Evolutionary conservation across 73 alveolate species (phyloP).

Genomic region (Paramecium tetraurelia): DNA sequence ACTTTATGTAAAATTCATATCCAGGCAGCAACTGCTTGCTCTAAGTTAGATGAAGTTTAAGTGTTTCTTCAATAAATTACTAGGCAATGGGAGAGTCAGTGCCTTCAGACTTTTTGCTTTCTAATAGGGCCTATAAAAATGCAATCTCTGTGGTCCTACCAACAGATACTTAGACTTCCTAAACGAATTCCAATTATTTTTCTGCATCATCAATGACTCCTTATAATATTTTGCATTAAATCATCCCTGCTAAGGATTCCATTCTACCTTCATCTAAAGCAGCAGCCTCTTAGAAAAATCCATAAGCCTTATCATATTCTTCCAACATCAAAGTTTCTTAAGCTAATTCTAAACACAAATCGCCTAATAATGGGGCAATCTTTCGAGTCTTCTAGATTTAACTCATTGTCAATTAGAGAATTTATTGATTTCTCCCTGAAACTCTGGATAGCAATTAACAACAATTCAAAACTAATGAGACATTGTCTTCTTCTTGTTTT

Average conservation of each 20-base stretch:
- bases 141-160: slow-evolving; percentile 79
- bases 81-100: neutral
- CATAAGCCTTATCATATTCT: slow-evolving; percentile 83
- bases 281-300: slow-evolving; percentile 87
- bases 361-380: slow-evolving; percentile 81
- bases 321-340: slow-evolving; percentile 81
- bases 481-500: slow-evolving; percentile 87
- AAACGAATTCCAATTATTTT: slow-evolving; percentile 87
- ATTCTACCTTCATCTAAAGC: slow-evolving; percentile 86
- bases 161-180: slow-evolving; percentile 78
- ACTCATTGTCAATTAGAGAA: slow-evolving; percentile 74
- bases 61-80: slow-evolving; percentile 69
- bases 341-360: slow-evolving; percentile 86
- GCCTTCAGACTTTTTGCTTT: slow-evolving; percentile 68
- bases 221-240: slow-evolving; percentile 87
- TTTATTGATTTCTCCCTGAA: slow-evolving; percentile 87
- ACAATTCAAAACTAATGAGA: slow-evolving; percentile 80
- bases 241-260: slow-evolving; percentile 93
- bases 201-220: slow-evolving; percentile 95
- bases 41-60: slow-evolving; percentile 79
- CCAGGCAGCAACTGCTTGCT: slow-evolving; percentile 78
- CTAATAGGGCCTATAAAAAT: slow-evolving; percentile 74
- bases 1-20: slow-evolving; percentile 79
- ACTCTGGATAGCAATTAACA: slow-evolving; percentile 86
- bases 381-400: slow-evolving; percentile 78